Conservation (phyloP, 2,329 filamentous ascomycete species). For the Leptographium galeiforme region DNA sequence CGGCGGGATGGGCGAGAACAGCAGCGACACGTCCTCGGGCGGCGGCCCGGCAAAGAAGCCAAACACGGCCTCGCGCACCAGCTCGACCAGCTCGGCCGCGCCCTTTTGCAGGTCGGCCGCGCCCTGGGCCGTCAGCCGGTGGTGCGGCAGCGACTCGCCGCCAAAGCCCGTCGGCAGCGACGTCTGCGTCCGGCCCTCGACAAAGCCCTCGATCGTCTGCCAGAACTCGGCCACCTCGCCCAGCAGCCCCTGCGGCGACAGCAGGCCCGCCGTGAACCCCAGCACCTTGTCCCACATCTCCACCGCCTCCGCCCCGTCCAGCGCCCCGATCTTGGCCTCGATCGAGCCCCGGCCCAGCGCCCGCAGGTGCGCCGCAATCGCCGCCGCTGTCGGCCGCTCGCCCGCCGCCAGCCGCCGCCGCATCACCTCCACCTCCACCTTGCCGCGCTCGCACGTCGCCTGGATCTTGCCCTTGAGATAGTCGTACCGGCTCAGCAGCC, state of each 20-base stretch:
- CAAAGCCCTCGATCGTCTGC: slow-evolving; percentile 82
- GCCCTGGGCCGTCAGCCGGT: slow-evolving; percentile 61
- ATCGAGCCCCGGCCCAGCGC: slow-evolving; percentile 55
- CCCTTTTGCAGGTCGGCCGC: slow-evolving; percentile 62
- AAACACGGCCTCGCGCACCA: slow-evolving; percentile 67
- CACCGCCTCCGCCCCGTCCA: slow-evolving; percentile 70
- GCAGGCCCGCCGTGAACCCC: slow-evolving; percentile 56
- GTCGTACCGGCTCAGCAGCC: slow-evolving; percentile 82
- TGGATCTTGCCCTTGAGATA: slow-evolving; percentile 78
- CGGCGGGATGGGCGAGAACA: slow-evolving; percentile 67
- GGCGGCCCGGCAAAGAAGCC: slow-evolving; percentile 80
- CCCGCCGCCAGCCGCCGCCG: slow-evolving; percentile 64
- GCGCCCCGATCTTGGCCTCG: slow-evolving; percentile 44
- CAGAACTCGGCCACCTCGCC: slow-evolving; percentile 89
- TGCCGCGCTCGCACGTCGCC: slow-evolving; percentile 67
- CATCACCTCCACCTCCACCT: slow-evolving; percentile 83
- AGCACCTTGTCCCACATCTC: slow-evolving; percentile 89
- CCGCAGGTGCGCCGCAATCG: slow-evolving; percentile 63
- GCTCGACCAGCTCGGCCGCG: slow-evolving; percentile 65
- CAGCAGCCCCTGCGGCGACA: slow-evolving; percentile 69
- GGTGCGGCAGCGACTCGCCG: slow-evolving; percentile 67
- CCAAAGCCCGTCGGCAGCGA: slow-evolving; percentile 69
- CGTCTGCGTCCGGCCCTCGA: slow-evolving; percentile 72
- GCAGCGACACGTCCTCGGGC: slow-evolving; percentile 75
- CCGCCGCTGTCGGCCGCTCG: slow-evolving; percentile 49